phyloP scores from a whole-genome alignment of 257 asterid genomes.

The Petunia secreta region DNA sequence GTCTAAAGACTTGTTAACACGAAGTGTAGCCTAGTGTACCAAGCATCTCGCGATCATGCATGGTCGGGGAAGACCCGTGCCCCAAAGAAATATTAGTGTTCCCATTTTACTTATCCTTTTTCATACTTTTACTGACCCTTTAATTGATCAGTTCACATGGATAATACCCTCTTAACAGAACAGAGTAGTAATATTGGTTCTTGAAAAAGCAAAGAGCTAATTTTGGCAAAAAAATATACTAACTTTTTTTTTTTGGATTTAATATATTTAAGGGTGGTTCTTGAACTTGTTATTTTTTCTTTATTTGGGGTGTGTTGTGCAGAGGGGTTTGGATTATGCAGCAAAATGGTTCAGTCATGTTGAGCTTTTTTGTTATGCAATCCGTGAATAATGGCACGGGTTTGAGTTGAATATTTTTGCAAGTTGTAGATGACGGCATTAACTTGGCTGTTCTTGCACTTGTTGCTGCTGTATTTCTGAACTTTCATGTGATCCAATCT shows the following conservation, averaged over 20 bases:
- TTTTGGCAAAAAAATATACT: neutral
- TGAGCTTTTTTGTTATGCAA: slow-evolving; percentile 52
- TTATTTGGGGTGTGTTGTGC: neutral
- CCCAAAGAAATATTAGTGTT: neutral
- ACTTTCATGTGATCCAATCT: slow-evolving; percentile 75
- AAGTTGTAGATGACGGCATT: slow-evolving; percentile 53
- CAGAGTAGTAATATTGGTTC: neutral
- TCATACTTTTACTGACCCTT: neutral
- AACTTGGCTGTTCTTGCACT: slow-evolving; percentile 41
- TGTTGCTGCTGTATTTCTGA: slow-evolving; percentile 37
- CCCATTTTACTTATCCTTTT: neutral
- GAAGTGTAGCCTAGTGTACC: too few relatives aligned
- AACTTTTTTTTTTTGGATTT: neutral
- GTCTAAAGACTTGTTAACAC: too few relatives aligned
- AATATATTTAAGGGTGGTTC: neutral
- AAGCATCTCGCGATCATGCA: too few relatives aligned
- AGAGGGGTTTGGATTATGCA: slow-evolving; percentile 27
- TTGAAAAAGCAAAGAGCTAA: neutral
- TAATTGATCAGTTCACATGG: neutral
- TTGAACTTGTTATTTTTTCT: neutral
- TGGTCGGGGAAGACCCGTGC: too few relatives aligned
- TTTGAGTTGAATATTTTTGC: slow-evolving; percentile 39
- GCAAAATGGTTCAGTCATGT: neutral
- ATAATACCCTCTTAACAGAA: neutral
- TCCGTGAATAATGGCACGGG: slow-evolving; percentile 87